Percentiles rank a stretch among this genome's conserved stretches.
phyloP scores from a whole-genome alignment of 2,329 filamentous ascomycete genomes.

The Cercospora beticola region DNA sequence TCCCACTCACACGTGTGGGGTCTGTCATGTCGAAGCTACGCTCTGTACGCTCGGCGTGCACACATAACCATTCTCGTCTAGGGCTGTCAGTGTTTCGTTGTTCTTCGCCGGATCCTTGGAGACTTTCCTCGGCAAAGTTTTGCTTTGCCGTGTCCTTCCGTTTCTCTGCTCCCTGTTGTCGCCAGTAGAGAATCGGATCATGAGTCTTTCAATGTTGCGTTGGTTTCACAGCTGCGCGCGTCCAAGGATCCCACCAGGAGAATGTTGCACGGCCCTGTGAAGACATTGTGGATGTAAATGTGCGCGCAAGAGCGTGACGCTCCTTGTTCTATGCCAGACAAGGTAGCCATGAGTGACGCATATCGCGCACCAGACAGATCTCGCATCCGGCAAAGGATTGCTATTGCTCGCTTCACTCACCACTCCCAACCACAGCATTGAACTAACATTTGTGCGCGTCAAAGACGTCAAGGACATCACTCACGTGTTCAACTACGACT shows the following conservation, averaged over 20 bases:
- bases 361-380: slow-evolving; percentile 38
- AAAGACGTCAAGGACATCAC: slow-evolving; percentile 99
- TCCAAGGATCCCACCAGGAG: slow-evolving; percentile 70
- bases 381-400: slow-evolving; percentile 56
- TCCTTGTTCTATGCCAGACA: slow-evolving; percentile 25
- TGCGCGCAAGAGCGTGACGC: slow-evolving; percentile 33
- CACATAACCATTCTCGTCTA: slow-evolving; percentile 82
- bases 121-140: slow-evolving; percentile 48
- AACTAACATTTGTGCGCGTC: slow-evolving; percentile 52
- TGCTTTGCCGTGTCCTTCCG: slow-evolving; percentile 62
- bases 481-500: slow-evolving; percentile 99
- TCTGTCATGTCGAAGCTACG: slow-evolving; percentile 69
- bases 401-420: slow-evolving; percentile 46
- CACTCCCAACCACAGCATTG: slow-evolving; percentile 19
- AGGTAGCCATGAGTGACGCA: slow-evolving; percentile 34
- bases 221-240: slow-evolving; percentile 68
- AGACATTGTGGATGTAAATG: slow-evolving; percentile 44
- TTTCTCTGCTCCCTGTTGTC: slow-evolving; percentile 77
- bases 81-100: slow-evolving; percentile 80
- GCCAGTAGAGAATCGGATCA: slow-evolving; percentile 64
- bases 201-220: slow-evolving; percentile 58
- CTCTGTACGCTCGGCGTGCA: slow-evolving; percentile 84
- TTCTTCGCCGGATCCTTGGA: slow-evolving; percentile 88
- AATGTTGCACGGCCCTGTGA: slow-evolving; percentile 47
- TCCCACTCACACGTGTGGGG: slow-evolving; percentile 54